Evolutionary conservation across 164 flowering plant species (phyloP), one percentile per base, ranked within the genome.

Genomic region (Annona cherimola): DNA sequence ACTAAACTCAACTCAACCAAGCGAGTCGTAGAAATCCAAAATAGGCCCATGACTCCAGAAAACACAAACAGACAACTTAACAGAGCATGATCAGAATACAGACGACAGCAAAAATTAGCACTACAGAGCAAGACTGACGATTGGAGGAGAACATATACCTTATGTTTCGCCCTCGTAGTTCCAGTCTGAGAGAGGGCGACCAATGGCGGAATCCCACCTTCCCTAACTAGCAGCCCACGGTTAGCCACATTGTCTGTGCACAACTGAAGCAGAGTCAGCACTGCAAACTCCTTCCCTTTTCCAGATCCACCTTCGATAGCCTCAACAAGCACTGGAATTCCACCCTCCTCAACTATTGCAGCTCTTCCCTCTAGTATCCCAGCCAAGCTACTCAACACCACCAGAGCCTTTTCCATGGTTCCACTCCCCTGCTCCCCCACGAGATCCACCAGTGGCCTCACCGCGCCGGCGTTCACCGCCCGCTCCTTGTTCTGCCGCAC

Each of bases 201-300:
- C 3, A 95, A 83, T 1, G 98, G 98, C 71, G 99, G 98, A 61
- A 95, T 91, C 18, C 87, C 98, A n/a, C 99, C 99, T 76, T 93
- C 98, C 69, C 92, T 84, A 40, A 90, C 97, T 42, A 95, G 82
- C 83, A 93, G 75, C 19, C 89, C 92, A 43, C 99, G 76, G 73
- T 87, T 88, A 69, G 78, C 66, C 12, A 86, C 83, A 76, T 85
- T 88, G 14, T 91, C 90, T 2, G 68, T 78, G 71, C 99, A 93
- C 59, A 95, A 61, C 77, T 85, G 93, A 82, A 93, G 70, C 75
- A 95, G 82, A 0, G 96, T 90, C 79, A 86, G 40, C 69, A 93
- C 94, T 0, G 99, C 98, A 67, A 95, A 95, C 76, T 95, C 98
- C 78, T 90, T 95, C 80, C 92, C 99, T 72, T 93, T 95, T 50